Conservation (phyloP, 768 basidiomycete genomes). For the Agrocybe praecox region DNA sequence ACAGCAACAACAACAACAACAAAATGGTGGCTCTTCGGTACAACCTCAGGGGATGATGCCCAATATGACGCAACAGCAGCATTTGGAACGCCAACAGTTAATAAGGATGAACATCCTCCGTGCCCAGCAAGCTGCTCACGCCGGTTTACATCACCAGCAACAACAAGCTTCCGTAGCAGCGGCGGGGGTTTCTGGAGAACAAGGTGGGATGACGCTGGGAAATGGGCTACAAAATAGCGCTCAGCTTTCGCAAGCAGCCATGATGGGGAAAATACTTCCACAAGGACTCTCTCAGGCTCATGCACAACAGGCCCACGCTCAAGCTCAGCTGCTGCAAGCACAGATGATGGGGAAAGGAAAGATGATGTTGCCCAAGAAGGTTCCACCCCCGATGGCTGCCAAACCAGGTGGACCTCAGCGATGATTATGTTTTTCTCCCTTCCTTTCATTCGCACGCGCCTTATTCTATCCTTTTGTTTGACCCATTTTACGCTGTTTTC, state of each 20-base stretch:
- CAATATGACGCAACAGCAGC: neutral
- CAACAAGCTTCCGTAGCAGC: neutral
- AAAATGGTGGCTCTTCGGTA: neutral
- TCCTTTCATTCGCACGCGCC: neutral
- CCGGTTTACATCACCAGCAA: neutral
- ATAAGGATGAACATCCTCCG: neutral
- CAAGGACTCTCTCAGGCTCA: neutral
- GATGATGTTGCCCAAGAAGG: conserved; percentile 3
- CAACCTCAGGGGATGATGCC: neutral
- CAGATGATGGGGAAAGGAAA: conserved; percentile 12
- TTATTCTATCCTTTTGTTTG: neutral
- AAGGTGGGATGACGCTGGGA: conserved; percentile 3
- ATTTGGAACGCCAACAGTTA: neutral
- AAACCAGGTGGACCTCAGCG: neutral
- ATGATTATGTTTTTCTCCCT: neutral
- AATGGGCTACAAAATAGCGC: neutral
- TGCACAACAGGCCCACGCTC: conserved; percentile 3
- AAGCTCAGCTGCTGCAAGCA: conserved; percentile 3
- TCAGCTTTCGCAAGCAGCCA: conserved; percentile 4
- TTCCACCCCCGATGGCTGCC: neutral
- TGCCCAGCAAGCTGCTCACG: neutral
- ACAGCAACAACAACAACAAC: neutral
- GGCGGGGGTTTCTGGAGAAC: neutral
- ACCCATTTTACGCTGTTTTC: neutral
- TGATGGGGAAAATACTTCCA: conserved; percentile 13